Evolutionary conservation across 2,329 filamentous ascomycete species (phyloP).

Genomic region (Diaporthe velutina): DNA sequence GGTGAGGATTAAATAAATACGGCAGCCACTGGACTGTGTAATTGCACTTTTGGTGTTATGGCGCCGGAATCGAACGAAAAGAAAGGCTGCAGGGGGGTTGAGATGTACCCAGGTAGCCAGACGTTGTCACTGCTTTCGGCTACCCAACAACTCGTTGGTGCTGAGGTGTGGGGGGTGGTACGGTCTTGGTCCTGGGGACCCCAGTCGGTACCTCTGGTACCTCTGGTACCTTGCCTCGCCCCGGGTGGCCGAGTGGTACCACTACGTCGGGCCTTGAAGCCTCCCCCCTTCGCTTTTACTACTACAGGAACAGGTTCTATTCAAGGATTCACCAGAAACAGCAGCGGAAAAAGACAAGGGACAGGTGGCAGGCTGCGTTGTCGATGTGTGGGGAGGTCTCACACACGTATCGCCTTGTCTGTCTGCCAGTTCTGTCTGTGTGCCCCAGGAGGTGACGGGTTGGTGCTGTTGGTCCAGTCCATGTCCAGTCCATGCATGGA

Average conservation of each 20-base stretch:
- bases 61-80: slow-evolving; percentile 19
- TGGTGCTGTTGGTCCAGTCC: background rate
- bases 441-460: background rate
- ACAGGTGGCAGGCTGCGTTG: slow-evolving; percentile 9
- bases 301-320: slow-evolving; percentile 21
- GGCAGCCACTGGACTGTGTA: slow-evolving; percentile 16
- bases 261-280: slow-evolving; percentile 2
- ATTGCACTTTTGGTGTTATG: slow-evolving; percentile 12
- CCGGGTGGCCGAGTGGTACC: slow-evolving; percentile 23
- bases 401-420: background rate
- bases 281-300: background rate
- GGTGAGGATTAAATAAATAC: slow-evolving; percentile 28
- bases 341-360: slow-evolving; percentile 12
- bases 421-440: background rate
- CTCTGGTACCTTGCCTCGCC: background rate
- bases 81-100: slow-evolving; percentile 3
- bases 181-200: background rate
- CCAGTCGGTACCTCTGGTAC: slow-evolving; percentile 5
- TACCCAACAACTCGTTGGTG: background rate
- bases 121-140: slow-evolving; percentile 25
- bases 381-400: slow-evolving; percentile 18
- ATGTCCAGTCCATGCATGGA: slow-evolving; percentile 11
- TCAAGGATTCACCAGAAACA: slow-evolving; percentile 22
- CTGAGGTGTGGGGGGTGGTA: background rate
- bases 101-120: background rate